Evolutionary conservation across 805 yeast genomes (phyloP).

Genomic region (Peterozyma toletana): DNA sequence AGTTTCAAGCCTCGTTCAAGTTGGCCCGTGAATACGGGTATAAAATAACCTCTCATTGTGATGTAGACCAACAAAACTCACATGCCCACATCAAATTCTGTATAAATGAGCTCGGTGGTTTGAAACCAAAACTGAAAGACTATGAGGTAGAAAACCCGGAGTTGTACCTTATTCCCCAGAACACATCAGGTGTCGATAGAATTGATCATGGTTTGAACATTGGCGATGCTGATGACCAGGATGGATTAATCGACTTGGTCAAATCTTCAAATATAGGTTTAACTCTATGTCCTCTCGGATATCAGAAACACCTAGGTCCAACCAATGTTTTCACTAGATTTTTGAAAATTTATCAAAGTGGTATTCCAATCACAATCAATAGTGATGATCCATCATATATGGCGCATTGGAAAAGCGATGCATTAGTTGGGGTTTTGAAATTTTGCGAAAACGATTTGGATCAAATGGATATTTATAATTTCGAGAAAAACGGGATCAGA

Average conservation of each 20-base stretch:
- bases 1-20: too few species aligned
- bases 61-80: too few species aligned
- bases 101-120: slow-evolving; percentile 12
- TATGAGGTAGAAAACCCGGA: slow-evolving; percentile 23
- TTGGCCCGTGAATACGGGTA: too few species aligned
- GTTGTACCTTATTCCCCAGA: slow-evolving; percentile 9
- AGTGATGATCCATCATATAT: too few species aligned
- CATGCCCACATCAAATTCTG: slow-evolving; percentile 17
- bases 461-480: too few species aligned
- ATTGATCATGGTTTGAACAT: slow-evolving; percentile 40
- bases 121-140: slow-evolving; percentile 14
- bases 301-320: slow-evolving; percentile 16
- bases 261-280: slow-evolving; percentile 26
- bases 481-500: too few species aligned
- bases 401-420: too few species aligned
- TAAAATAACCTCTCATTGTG: too few species aligned
- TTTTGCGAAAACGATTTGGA: too few species aligned
- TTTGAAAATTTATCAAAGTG: too few species aligned
- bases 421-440: too few species aligned
- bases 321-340: slow-evolving; percentile 22
- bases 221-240: slow-evolving; percentile 19
- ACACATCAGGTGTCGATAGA: slow-evolving; percentile 24
- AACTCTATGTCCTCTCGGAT: slow-evolving; percentile 35
- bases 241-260: slow-evolving; percentile 23
- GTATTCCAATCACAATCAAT: too few species aligned